Evolutionary conservation across 257 asterid species (phyloP).

Genomic region (Handroanthus guayacan): DNA sequence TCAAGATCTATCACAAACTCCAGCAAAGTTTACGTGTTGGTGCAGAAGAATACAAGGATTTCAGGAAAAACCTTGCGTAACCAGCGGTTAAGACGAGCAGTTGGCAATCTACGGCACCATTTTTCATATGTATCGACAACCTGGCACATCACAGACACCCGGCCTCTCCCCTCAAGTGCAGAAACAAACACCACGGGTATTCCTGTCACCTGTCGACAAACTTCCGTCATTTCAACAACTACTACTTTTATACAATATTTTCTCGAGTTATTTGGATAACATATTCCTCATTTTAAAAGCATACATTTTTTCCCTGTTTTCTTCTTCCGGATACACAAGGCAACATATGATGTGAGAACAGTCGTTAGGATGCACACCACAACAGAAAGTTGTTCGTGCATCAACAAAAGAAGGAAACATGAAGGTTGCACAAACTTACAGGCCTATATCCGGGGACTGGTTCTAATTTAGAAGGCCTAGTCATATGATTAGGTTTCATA

Average conservation of each 20-base stretch:
- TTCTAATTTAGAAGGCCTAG: not conserved
- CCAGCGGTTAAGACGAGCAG: slow-evolving; percentile 95
- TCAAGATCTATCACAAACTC: not conserved
- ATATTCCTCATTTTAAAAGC: not conserved
- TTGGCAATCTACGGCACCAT: slow-evolving; percentile 87
- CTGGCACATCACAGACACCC: slow-evolving; percentile 73
- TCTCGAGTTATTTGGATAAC: not conserved
- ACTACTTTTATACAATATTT: not conserved
- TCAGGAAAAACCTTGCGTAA: slow-evolving; percentile 69
- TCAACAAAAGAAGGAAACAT: not conserved
- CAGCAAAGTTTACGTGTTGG: not conserved
- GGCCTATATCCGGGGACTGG: not conserved
- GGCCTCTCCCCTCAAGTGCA: slow-evolving; percentile 87
- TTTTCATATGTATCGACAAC: slow-evolving; percentile 82
- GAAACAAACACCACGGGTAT: slow-evolving; percentile 93
- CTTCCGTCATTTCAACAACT: slow-evolving; percentile 21
- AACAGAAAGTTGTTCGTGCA: not conserved
- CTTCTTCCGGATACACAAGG: not conserved
- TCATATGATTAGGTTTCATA: not conserved
- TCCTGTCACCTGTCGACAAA: slow-evolving; percentile 69
- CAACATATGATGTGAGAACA: not conserved
- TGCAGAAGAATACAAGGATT: slow-evolving; percentile 9
- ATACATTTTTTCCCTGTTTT: not conserved
- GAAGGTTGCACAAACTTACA: not conserved
- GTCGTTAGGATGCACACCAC: not conserved